Conservation (phyloP, 768 basidiomycete genomes). For the Pulveroboletus sp. region DNA sequence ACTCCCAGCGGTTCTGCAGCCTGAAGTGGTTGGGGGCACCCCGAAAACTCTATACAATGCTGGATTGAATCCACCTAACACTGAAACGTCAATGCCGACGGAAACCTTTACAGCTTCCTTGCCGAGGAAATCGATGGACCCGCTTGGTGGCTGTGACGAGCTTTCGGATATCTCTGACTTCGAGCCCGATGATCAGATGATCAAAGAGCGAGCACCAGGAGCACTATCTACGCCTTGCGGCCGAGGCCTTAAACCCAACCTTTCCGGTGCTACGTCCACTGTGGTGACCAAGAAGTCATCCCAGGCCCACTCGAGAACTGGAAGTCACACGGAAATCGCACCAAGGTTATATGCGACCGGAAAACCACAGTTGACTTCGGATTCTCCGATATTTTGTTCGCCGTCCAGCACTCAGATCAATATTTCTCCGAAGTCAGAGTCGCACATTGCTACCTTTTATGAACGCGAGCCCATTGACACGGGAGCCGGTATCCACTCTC, state of each 20-base stretch:
- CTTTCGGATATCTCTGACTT: slow-evolving; percentile 35
- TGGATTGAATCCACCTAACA: not conserved
- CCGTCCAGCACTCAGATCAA: slow-evolving; percentile 16
- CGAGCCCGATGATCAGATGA: slow-evolving; percentile 7
- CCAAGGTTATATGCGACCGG: not conserved
- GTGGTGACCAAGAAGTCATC: not conserved
- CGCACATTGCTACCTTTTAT: slow-evolving; percentile 3
- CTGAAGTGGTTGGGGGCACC: not conserved
- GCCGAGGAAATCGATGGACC: slow-evolving; percentile 1
- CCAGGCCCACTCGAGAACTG: not conserved
- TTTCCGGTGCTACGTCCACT: not conserved
- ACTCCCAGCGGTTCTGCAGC: not conserved
- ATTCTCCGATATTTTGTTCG: slow-evolving; percentile 9
- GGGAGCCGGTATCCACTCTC: not conserved
- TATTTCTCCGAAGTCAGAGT: slow-evolving; percentile 6
- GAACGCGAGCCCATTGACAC: not conserved
- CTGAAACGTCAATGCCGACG: not conserved
- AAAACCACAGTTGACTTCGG: not conserved
- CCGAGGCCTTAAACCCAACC: no score
- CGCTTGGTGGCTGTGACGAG: slow-evolving; percentile 22
- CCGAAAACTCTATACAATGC: not conserved
- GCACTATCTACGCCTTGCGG: not conserved
- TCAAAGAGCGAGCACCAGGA: not conserved
- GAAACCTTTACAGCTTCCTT: not conserved
- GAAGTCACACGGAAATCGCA: not conserved